Conservation (phyloP, 164 flowering plant species). For the Piper longum region DNA sequence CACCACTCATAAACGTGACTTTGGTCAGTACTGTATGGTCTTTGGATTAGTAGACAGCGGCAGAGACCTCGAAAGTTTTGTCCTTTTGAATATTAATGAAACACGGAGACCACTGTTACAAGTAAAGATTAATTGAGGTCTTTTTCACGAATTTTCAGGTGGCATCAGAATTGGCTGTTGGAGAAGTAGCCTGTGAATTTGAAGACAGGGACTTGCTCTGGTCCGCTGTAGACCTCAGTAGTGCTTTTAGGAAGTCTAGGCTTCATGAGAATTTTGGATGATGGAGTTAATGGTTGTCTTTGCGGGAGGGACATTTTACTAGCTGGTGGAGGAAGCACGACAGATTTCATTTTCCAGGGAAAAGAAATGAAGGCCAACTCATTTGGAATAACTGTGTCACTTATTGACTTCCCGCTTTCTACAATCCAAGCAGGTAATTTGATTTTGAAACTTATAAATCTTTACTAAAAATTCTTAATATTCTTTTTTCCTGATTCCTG, state of each 20-base stretch:
- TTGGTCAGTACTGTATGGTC: conserved; percentile 61
- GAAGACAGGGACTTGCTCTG: conserved; percentile 96
- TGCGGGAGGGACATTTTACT: conserved; percentile 92
- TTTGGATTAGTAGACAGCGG: conserved; percentile 88
- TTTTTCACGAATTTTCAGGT: conserved; percentile 29
- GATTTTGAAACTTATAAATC: neutral
- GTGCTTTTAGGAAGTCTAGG: neutral
- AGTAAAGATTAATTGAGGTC: conserved; percentile 17
- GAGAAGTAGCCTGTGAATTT: conserved; percentile 88
- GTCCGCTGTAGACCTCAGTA: conserved; percentile 18
- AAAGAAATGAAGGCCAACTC: conserved; percentile 35
- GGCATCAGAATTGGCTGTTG: conserved; percentile 74
- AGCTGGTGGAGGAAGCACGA: conserved; percentile 31
- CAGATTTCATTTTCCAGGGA: conserved; percentile 59
- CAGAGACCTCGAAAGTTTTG: conserved; percentile 82
- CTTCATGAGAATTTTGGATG: neutral
- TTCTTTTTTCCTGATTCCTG: conserved; percentile 1
- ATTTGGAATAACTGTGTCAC: conserved; percentile 51
- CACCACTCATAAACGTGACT: conserved; percentile 4
- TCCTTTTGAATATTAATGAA: conserved; percentile 60
- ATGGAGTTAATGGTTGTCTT: neutral
- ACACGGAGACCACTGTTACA: conserved; percentile 61
- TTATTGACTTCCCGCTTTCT: conserved; percentile 87
- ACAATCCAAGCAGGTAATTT: conserved; percentile 70
- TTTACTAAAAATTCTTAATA: neutral